Evolutionary conservation across 345 rosid genomes (phyloP).

Genomic region (Nasturtium officinale): DNA sequence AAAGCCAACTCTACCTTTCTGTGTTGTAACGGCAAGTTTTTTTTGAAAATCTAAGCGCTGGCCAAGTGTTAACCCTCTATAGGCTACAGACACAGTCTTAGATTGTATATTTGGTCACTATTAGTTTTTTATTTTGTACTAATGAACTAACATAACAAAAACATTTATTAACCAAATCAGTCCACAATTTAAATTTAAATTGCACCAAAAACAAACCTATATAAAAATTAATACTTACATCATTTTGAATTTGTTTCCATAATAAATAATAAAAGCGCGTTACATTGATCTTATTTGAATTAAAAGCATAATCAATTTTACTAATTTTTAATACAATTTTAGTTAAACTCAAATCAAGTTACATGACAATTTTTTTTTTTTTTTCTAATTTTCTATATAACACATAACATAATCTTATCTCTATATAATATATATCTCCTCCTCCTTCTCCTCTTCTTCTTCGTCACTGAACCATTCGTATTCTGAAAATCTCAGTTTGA

Average conservation of each 20-base stretch:
- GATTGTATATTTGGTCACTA: not conserved
- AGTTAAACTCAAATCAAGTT: no score
- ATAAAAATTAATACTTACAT: no score
- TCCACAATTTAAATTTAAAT: not conserved
- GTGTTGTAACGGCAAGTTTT: constrained; percentile 38
- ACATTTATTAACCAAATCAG: not conserved
- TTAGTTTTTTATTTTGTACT: not conserved
- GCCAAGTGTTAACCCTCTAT: not conserved
- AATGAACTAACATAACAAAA: not conserved
- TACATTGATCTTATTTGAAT: constrained; percentile 12
- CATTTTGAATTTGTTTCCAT: constrained; percentile 26
- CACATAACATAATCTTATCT: not conserved
- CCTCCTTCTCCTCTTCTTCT: constrained; percentile 14
- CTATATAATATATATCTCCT: not conserved
- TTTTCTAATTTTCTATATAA: not conserved
- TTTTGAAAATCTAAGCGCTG: constrained; percentile 15
- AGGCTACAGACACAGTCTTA: not conserved
- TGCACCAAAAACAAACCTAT: not conserved
- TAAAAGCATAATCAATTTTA: not conserved
- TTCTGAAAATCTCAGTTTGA: not conserved
- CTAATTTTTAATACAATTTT: no score
- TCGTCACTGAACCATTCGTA: not conserved
- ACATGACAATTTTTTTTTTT: no score
- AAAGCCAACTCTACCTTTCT: constrained; percentile 18
- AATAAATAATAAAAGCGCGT: not conserved